Evolutionary conservation across 768 basidiomycete species (phyloP), one percentile per base, ranked within the genome.

Genomic region (Pleurotus pulmonarius): DNA sequence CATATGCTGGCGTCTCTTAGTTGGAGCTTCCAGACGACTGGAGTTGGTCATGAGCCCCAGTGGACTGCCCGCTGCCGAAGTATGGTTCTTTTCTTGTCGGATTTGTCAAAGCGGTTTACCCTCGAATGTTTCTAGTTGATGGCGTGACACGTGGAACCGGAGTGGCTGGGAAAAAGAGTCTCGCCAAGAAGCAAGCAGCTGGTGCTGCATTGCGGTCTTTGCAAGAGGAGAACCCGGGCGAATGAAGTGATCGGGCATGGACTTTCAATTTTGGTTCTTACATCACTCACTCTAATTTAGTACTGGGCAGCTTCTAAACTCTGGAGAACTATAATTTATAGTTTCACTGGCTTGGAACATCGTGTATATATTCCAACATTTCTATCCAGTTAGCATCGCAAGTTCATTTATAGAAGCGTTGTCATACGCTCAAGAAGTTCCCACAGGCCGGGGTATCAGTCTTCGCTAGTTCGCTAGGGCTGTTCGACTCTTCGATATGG

Each of bases 11-110:
- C 77, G 15, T 63, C 78, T 25, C 73, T 88, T 25, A 83, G 76
- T 61, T 89, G 85, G 84, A 63, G 73, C 18, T 82, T 86, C 46
- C 72, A 70, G 0, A 64, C 61, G 4, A 67, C 66, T 8, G 85
- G 84, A 0, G 72, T 73, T 0, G 68, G 67, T 11, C 75, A 84
- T 54, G 69, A 66, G 3, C 79, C 77, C 5, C 63, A 67, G 39
- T 88, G 86, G 86, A 85, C 74, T 1, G 77, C 72, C 2, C 60
- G 77, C 4, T 88, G 86, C 67, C 86, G 83, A 75, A 78, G 87
- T 85, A 59, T 61, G 65, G 49, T 22, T 5, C 54, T 60, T 47
- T 59, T 25, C 8, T n/a, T 11, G 29, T 34, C n/a, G 18, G 44
- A 58, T 49, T 38, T 43, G 54, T 58, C 15, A 49, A 26, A 46